Evolutionary conservation across 495 filamentous ascomycete species (phyloP).

Genomic region (Hyaloscypha variabilis): DNA sequence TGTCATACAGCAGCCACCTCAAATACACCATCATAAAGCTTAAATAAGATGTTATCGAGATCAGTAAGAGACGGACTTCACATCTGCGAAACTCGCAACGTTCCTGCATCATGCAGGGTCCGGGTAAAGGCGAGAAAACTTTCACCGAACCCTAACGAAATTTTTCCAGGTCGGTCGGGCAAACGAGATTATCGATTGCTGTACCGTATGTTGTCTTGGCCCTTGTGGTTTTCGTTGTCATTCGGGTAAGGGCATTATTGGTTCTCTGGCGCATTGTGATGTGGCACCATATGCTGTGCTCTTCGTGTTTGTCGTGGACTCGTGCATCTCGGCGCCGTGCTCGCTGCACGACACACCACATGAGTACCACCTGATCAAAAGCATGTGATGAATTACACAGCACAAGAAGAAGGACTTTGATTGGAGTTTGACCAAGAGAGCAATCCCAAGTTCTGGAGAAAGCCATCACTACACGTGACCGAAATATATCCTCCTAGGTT

Average conservation of each 20-base stretch:
- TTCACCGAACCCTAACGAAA: neutral
- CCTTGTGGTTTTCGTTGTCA: neutral
- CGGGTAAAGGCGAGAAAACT: neutral
- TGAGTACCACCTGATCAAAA: slow-evolving; percentile 1
- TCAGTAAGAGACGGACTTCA: neutral
- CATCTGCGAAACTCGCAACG: neutral
- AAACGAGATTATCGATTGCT: neutral
- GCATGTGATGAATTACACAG: neutral
- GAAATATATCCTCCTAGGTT: too few species aligned
- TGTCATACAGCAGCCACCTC: neutral
- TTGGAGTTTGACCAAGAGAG: neutral
- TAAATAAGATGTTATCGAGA: neutral
- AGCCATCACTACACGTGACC: too few species aligned
- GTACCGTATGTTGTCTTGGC: neutral
- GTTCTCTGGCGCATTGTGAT: neutral
- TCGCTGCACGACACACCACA: neutral
- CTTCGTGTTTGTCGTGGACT: neutral
- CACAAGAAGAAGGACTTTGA: neutral
- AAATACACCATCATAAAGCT: neutral
- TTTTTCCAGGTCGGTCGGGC: neutral
- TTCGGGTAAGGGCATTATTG: neutral
- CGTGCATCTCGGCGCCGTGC: neutral
- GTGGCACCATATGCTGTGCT: neutral
- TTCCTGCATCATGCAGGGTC: neutral
- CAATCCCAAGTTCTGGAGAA: too few species aligned